These are phyloP conservation scores for Hibiscus trionum DNA, from an alignment of 345 rosid species.

Conservation along the genomic window DNA sequence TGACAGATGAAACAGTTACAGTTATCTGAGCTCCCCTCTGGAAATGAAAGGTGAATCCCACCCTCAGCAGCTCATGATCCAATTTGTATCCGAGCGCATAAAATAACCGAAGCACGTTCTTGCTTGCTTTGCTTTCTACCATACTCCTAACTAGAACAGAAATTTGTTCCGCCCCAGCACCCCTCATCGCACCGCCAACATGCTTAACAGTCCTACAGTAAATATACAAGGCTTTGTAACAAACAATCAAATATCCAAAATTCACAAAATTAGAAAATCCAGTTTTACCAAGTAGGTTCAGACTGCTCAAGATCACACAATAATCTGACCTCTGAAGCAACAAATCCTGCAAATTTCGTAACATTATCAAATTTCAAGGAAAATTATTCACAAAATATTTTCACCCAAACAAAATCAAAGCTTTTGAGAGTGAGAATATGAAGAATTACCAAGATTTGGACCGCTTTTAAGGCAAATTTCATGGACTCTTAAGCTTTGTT, in stretches of 20 bases:
- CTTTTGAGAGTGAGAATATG: background rate
- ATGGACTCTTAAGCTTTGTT: conserved; percentile 75
- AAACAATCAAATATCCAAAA: background rate
- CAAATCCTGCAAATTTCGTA: conserved; percentile 38
- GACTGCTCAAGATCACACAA: conserved; percentile 86
- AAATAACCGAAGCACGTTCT: conserved; percentile 71
- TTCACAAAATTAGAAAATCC: background rate
- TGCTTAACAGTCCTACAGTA: conserved; percentile 78
- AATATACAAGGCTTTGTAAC: background rate
- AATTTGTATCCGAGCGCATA: conserved; percentile 81
- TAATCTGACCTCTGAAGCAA: conserved; percentile 69
- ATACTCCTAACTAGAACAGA: conserved; percentile 71
- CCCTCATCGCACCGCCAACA: conserved; percentile 85
- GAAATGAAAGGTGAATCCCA: conserved; percentile 84
- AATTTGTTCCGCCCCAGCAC: conserved; percentile 90
- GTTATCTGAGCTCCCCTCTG: conserved; percentile 65
- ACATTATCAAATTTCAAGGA: conserved; percentile 1
- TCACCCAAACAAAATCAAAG: background rate
- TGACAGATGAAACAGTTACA: conserved; percentile 73
- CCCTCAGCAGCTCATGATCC: conserved; percentile 87
- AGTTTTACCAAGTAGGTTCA: conserved; percentile 69
- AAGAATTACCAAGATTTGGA: conserved; percentile 58
- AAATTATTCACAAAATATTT: background rate
- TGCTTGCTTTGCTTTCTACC: conserved; percentile 97
- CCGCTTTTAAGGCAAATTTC: conserved; percentile 75